Evolutionary conservation across 2,329 filamentous ascomycete genomes (phyloP).

Genomic region (Lachnum nothofagi): DNA sequence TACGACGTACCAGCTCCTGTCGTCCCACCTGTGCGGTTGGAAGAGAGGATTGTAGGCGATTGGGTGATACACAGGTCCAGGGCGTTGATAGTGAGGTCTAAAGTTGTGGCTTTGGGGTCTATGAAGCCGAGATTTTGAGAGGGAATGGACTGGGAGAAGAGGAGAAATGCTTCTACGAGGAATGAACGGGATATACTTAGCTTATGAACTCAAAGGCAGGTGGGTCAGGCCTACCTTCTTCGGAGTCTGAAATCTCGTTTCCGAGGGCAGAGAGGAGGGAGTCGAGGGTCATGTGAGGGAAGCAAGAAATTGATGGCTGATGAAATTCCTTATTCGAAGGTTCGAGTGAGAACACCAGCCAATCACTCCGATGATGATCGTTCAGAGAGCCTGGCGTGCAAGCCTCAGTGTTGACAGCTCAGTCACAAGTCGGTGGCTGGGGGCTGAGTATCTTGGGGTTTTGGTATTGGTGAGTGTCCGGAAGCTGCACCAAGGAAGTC

Average conservation of each 20-base stretch:
- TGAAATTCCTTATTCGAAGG: no score
- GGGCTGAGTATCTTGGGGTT: no score
- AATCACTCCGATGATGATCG: no score
- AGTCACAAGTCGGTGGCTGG: no score
- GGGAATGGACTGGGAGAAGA: slow-evolving; percentile 73
- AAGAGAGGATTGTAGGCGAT: slow-evolving; percentile 76
- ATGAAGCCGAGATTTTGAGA: slow-evolving; percentile 81
- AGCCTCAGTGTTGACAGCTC: no score
- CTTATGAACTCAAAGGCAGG: neutral
- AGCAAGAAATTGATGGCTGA: no score
- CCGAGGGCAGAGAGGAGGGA: slow-evolving; percentile 40
- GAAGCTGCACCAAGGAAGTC: no score
- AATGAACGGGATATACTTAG: slow-evolving; percentile 14
- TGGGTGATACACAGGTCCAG: slow-evolving; percentile 74
- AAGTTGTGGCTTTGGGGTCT: slow-evolving; percentile 58
- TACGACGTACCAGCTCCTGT: slow-evolving; percentile 61
- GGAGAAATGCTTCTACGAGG: slow-evolving; percentile 78
- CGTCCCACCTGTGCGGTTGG: slow-evolving; percentile 66
- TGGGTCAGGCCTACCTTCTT: slow-evolving; percentile 48
- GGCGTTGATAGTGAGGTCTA: slow-evolving; percentile 65
- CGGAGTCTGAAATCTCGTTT: slow-evolving; percentile 49
- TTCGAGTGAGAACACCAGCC: no score
- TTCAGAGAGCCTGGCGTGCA: no score
- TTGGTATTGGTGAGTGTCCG: no score
- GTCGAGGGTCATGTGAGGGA: slow-evolving; percentile 28